phyloP scores from a whole-genome alignment of 192 early-diverging fungal genomes.

The Pilaira anomala region DNA sequence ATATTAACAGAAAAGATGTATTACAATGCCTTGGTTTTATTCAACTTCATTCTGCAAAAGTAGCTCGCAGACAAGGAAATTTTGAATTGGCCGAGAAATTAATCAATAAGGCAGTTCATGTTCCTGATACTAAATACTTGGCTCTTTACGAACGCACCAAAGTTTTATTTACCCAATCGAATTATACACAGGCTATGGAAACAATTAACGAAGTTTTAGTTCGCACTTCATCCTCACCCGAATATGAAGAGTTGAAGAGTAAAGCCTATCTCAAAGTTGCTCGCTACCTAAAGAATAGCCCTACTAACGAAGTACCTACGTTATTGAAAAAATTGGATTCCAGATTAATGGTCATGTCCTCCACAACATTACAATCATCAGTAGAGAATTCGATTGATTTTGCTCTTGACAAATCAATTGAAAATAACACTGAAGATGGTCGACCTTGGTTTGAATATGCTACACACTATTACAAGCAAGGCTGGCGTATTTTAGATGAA shows the following conservation, averaged over 20 bases:
- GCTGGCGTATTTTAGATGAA: slow-evolving; percentile 54
- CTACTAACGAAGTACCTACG: not conserved
- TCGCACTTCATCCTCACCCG: not conserved
- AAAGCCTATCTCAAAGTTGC: slow-evolving; percentile 21
- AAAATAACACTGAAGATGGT: not conserved
- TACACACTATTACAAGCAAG: slow-evolving; percentile 54
- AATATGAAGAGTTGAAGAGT: not conserved
- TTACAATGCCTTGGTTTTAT: not conserved
- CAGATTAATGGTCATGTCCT: not conserved
- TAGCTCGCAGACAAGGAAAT: slow-evolving; percentile 17
- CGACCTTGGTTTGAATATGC: slow-evolving; percentile 59
- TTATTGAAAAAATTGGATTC: not conserved
- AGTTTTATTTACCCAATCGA: slow-evolving; percentile 8
- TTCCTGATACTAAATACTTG: not conserved
- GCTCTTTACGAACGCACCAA: slow-evolving; percentile 16
- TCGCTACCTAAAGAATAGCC: slow-evolving; percentile 7
- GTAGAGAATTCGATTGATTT: slow-evolving; percentile 8
- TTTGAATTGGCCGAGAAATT: not conserved
- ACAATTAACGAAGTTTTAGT: not conserved
- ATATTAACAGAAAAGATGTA: not conserved
- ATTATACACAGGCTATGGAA: slow-evolving; percentile 3
- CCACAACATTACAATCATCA: not conserved
- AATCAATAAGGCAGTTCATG: not conserved
- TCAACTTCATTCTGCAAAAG: slow-evolving; percentile 8
- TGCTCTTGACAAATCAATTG: slow-evolving; percentile 16